Evolutionary conservation across 192 early-diverging fungal genomes (phyloP).

Genomic region (Gonapodya prolifera): DNA sequence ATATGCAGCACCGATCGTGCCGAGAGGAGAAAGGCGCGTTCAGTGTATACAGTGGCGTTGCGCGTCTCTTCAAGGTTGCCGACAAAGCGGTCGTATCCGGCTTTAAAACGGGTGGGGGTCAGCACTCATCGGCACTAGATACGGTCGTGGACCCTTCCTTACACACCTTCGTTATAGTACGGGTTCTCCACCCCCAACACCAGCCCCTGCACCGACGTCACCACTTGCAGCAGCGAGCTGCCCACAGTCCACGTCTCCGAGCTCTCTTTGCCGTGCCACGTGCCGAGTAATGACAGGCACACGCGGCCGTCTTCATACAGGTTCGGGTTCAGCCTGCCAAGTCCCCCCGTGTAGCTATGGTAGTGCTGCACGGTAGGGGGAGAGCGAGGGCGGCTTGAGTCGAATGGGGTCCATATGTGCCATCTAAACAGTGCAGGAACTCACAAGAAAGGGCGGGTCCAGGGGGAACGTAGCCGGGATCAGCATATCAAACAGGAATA

Average conservation of each 20-base stretch:
- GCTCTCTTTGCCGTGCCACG: conserved; percentile 37
- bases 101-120: background rate
- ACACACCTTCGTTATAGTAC: conserved; percentile 35
- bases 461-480: conserved; percentile 34
- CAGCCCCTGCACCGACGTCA: conserved; percentile 43
- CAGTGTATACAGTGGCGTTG: conserved; percentile 38
- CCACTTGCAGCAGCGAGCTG: conserved; percentile 34
- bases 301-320: conserved; percentile 39
- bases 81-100: conserved; percentile 42
- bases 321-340: conserved; percentile 45
- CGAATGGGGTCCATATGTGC: too few species aligned
- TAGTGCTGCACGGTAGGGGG: too few species aligned
- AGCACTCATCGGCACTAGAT: background rate
- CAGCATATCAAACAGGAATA: conserved; percentile 46
- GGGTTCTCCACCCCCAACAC: conserved; percentile 32
- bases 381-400: too few species aligned
- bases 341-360: conserved; percentile 38
- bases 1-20: conserved; percentile 19
- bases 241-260: conserved; percentile 32
- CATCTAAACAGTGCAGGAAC: too few species aligned
- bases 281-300: conserved; percentile 41
- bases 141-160: too few species aligned
- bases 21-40: conserved; percentile 37
- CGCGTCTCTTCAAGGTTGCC: conserved; percentile 31
- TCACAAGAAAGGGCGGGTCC: conserved; percentile 22